Base-by-base conservation (phyloP, 1,139 yeast genomes). In the Magnusiomyces tetraspermus region DNA sequence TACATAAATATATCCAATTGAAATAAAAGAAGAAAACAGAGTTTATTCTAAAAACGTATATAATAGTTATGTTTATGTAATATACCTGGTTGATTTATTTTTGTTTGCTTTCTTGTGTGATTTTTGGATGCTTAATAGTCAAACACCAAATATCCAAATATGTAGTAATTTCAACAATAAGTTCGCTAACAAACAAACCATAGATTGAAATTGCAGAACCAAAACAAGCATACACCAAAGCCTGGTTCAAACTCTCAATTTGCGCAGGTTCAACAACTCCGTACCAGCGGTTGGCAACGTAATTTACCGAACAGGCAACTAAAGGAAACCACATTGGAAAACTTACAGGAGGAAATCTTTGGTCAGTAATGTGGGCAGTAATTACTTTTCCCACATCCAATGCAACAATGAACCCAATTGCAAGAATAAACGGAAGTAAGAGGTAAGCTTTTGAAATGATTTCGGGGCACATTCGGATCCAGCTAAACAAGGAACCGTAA, bases 321-420 rank as follows among this genome's bases (percentile, higher is more conserved):
- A 73, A 33, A 21, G 97, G 96, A 30, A 84, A 72, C 48, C 78
- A 72, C 76, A 82, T 77, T 44, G 95, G 88, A 31, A 82, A 76
- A 57, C 87, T 86, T 56, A 76, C 61, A 66, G 74, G 71, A 49
- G 97, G 97, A 74, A 85, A 90, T 2, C 70, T 63, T 64, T 87
- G 95, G 54, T 77, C 70, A 0, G 97, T 88, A 62, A 90, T 79
- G 68, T 90, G 97, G 2, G 89, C 94, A 55, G 86, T 75, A 63
- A 90, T 90, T 61, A 90, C 87, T 65, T 95, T 78, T 2, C 97
- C 97, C 22, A 90, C 97, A 1, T 80, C 75, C 62, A 87, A 84
- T 0, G 97, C 96, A 62, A 85, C 71, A 1, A 86, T 76, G 41
- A 84, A 75, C 2, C 96, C 96, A 59, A 84, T 78, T 1, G 87